Percentiles rank a stretch among this genome's conserved stretches.
phyloP scores from a whole-genome alignment of 176 grass and related monocot species.

The Carex kokanica region DNA sequence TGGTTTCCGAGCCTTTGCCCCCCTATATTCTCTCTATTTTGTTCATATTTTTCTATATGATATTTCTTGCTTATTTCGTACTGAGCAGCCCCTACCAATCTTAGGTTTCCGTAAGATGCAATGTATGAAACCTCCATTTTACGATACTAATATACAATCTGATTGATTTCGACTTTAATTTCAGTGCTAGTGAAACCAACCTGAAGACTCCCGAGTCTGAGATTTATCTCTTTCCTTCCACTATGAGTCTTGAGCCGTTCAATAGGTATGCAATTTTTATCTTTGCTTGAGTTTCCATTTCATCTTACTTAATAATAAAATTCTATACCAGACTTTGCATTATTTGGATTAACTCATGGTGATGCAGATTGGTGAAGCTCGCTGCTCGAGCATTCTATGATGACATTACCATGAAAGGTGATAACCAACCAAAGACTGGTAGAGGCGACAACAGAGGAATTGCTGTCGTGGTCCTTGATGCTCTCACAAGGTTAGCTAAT shows the following conservation, averaged over 20 bases:
- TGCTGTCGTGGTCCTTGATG: slow-evolving; percentile 91
- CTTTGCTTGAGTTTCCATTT: slow-evolving; percentile 16
- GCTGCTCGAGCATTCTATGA: slow-evolving; percentile 90
- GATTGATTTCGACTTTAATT: not conserved
- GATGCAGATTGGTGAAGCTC: slow-evolving; percentile 65
- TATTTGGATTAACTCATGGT: not conserved
- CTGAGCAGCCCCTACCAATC: not conserved
- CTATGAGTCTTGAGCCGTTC: slow-evolving; percentile 76
- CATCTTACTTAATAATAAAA: not conserved
- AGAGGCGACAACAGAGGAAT: slow-evolving; percentile 93
- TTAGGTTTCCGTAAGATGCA: not conserved
- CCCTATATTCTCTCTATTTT: not conserved
- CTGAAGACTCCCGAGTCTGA: not conserved
- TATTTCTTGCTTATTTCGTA: not conserved
- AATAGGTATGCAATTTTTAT: slow-evolving; percentile 44
- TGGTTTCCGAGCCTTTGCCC: not conserved
- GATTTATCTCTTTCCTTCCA: slow-evolving; percentile 24
- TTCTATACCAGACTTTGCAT: slow-evolving; percentile 10
- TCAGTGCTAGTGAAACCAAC: not conserved
- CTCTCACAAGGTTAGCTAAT: slow-evolving; percentile 58
- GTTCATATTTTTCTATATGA: not conserved
- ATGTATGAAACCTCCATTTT: not conserved
- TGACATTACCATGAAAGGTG: slow-evolving; percentile 87
- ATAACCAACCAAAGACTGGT: slow-evolving; percentile 81
- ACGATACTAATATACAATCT: not conserved